phyloP scores from a whole-genome alignment of 805 yeast genomes.

The Zygosaccharomyces rouxii region DNA sequence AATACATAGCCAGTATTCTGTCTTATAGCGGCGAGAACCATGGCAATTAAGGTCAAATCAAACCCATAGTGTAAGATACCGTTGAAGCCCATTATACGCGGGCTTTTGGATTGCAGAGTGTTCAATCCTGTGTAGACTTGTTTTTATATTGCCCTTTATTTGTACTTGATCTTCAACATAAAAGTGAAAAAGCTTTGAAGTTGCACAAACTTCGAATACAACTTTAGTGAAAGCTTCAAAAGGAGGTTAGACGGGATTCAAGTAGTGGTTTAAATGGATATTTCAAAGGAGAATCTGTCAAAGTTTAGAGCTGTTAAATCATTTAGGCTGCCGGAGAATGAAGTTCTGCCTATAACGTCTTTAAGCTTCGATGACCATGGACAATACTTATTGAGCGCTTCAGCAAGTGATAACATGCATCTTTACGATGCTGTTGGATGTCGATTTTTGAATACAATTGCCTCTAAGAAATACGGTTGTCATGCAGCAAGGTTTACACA shows the following conservation, averaged over 20 bases:
- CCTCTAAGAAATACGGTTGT: slow-evolving; percentile 88
- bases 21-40: slow-evolving; percentile 81
- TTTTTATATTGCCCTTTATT: background rate
- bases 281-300: slow-evolving; percentile 27
- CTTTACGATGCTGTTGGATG: slow-evolving; percentile 77
- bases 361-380: slow-evolving; percentile 83
- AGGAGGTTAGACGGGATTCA: background rate
- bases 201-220: background rate
- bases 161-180: background rate
- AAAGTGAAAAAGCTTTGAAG: slow-evolving; percentile 1
- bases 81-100: slow-evolving; percentile 14
- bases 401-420: slow-evolving; percentile 78
- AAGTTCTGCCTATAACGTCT: slow-evolving; percentile 56
- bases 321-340: slow-evolving; percentile 45
- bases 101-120: background rate
- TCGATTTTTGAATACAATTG: slow-evolving; percentile 59
- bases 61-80: slow-evolving; percentile 57
- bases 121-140: too few relatives aligned
- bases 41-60: slow-evolving; percentile 73
- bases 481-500: slow-evolving; percentile 83
- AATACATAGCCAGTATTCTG: slow-evolving; percentile 70
- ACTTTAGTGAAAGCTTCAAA: background rate
- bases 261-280: slow-evolving; percentile 10
- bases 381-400: slow-evolving; percentile 65
- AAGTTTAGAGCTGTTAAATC: slow-evolving; percentile 44